Conservation (phyloP, 75 land plant species). For the Pinus taeda region DNA sequence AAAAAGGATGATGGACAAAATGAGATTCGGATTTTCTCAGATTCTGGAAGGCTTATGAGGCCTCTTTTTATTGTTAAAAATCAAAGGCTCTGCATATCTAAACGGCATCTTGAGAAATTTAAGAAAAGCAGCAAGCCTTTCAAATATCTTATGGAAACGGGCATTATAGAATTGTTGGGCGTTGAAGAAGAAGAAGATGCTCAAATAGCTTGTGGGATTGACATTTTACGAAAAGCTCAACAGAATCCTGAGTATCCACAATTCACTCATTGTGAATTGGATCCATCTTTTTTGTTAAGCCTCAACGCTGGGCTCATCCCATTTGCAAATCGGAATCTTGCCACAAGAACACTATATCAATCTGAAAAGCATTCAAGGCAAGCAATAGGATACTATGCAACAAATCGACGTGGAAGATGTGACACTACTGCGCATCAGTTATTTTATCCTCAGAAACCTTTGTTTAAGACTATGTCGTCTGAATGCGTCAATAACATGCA, state of each 20-base stretch:
- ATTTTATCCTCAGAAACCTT: constrained; percentile 85
- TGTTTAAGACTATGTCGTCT: constrained; percentile 59
- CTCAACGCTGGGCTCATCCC: constrained; percentile 84
- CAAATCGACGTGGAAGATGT: constrained; percentile 55
- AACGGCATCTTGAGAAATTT: constrained; percentile 26
- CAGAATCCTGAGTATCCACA: constrained; percentile 10
- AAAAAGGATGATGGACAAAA: constrained; percentile 44
- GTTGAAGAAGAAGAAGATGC: constrained; percentile 88
- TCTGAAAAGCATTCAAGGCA: constrained; percentile 89
- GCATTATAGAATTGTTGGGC: constrained; percentile 76
- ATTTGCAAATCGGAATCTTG: constrained; percentile 87
- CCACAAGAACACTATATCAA: constrained; percentile 68
- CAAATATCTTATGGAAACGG: constrained; percentile 47
- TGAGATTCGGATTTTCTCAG: constrained; percentile 74
- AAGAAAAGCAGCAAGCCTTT: constrained; percentile 28
- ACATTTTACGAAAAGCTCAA: constrained; percentile 32
- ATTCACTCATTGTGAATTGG: constrained; percentile 83
- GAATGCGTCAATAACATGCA: constrained; percentile 67
- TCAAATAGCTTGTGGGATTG: constrained; percentile 46
- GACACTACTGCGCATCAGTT: constrained; percentile 79
- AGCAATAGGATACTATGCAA: constrained; percentile 87
- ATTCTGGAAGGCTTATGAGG: constrained; percentile 85
- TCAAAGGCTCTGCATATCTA: constrained; percentile 8
- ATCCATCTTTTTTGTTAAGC: constrained; percentile 75
- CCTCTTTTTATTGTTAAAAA: constrained; percentile 79